These are phyloP conservation scores for Neurospora crassa DNA, from an alignment of 2,329 filamentous ascomycete genomes.

Conservation along the genomic window DNA sequence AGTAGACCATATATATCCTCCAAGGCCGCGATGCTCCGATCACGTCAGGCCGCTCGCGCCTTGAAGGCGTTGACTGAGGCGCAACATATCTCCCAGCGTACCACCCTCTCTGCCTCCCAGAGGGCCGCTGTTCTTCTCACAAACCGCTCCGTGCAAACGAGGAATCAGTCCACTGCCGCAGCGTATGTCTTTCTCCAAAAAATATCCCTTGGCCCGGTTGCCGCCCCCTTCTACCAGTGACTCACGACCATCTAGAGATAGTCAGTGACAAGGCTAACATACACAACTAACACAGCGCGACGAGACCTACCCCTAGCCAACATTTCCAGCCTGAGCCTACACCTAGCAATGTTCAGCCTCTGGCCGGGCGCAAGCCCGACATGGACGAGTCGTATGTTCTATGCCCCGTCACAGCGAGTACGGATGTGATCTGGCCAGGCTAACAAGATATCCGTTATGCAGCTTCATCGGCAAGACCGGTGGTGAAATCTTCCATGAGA, in stretches of 20 bases:
- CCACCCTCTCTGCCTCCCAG: slow-evolving; percentile 30
- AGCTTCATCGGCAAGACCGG: slow-evolving; percentile 92
- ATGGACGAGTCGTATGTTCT: slow-evolving; percentile 71
- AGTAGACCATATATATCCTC: background rate
- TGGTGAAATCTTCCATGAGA: slow-evolving; percentile 96
- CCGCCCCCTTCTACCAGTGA: slow-evolving; percentile 20
- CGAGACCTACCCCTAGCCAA: slow-evolving; percentile 52
- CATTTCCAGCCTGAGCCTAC: slow-evolving; percentile 41
- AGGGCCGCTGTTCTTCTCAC: slow-evolving; percentile 26
- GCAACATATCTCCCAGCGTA: slow-evolving; percentile 26
- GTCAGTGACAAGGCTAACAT: slow-evolving; percentile 13
- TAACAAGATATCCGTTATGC: slow-evolving; percentile 13
- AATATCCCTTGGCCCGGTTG: slow-evolving; percentile 9
- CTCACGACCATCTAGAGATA: slow-evolving; percentile 11
- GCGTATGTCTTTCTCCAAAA: slow-evolving; percentile 44
- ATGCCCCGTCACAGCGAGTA: slow-evolving; percentile 1
- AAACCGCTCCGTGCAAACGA: slow-evolving; percentile 29
- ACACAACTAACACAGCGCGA: slow-evolving; percentile 31
- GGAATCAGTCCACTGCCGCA: slow-evolving; percentile 42
- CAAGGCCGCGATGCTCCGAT: slow-evolving; percentile 36
- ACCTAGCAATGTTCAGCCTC: slow-evolving; percentile 57
- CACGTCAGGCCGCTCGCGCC: slow-evolving; percentile 36
- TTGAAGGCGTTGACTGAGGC: slow-evolving; percentile 32
- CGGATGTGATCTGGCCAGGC: slow-evolving; percentile 5
- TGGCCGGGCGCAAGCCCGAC: slow-evolving; percentile 49